Evolutionary conservation across 768 basidiomycete species (phyloP).

Genomic region (Suillus brevipes): DNA sequence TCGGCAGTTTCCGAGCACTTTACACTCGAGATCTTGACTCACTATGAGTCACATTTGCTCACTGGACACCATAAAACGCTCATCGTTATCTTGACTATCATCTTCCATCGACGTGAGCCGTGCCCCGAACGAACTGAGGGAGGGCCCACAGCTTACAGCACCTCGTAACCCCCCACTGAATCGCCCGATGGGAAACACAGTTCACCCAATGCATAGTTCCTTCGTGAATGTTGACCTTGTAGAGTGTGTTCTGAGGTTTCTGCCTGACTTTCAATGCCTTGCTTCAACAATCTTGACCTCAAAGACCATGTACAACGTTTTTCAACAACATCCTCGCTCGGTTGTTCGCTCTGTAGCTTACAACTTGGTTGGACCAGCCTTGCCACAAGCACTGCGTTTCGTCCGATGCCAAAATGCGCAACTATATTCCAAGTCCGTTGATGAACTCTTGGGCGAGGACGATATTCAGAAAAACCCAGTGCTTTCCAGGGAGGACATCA

Average conservation of each 20-base stretch:
- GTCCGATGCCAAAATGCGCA: slow-evolving; percentile 18
- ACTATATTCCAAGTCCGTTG: background rate
- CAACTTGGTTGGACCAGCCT: slow-evolving; percentile 30
- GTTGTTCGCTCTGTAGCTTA: slow-evolving; percentile 31
- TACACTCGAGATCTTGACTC: background rate
- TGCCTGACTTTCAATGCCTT: slow-evolving; percentile 32
- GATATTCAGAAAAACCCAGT: slow-evolving; percentile 16
- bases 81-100: background rate
- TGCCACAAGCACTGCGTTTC: slow-evolving; percentile 33
- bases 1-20: slow-evolving; percentile 16
- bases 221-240: slow-evolving; percentile 33
- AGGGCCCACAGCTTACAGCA: background rate
- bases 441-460: background rate
- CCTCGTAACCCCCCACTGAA: background rate
- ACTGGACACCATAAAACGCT: background rate
- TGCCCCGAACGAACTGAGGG: background rate
- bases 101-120: background rate
- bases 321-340: slow-evolving; percentile 29
- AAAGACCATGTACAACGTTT: slow-evolving; percentile 33
- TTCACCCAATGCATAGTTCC: slow-evolving; percentile 14
- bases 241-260: slow-evolving; percentile 28
- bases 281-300: slow-evolving; percentile 27
- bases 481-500: slow-evolving; percentile 23
- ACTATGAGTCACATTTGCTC: background rate
- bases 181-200: background rate